phyloP scores from a whole-genome alignment of 2,329 filamentous ascomycete species.

The Venturia asperata region DNA sequence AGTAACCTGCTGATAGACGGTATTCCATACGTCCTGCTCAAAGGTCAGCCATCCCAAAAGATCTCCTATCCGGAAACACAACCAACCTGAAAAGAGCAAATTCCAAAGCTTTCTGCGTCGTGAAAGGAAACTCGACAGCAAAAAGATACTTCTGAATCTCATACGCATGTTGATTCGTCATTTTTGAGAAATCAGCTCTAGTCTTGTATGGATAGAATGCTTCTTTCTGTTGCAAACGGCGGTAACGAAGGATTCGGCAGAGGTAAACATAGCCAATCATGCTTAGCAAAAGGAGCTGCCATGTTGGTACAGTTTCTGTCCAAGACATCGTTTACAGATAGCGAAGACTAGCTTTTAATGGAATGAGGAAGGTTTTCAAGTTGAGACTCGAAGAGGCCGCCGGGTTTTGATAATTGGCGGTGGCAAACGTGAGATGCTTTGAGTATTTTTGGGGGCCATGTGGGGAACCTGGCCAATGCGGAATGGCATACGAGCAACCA shows the following conservation, averaged over 20 bases:
- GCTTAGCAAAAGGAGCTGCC: slow-evolving; percentile 11
- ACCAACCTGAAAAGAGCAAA: slow-evolving; percentile 51
- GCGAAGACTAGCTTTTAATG: not conserved
- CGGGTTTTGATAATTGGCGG: no score
- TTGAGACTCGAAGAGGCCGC: no score
- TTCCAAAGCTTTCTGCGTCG: slow-evolving; percentile 45
- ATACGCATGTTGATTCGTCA: slow-evolving; percentile 49
- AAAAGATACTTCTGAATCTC: slow-evolving; percentile 42
- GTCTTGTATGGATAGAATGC: slow-evolving; percentile 40
- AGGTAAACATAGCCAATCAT: slow-evolving; percentile 28
- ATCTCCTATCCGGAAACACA: not conserved
- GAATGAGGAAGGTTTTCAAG: not conserved
- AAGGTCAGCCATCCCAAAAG: not conserved
- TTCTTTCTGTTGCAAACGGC: slow-evolving; percentile 35
- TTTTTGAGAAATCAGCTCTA: slow-evolving; percentile 41
- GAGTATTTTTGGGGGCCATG: not conserved
- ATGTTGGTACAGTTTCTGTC: slow-evolving; percentile 1
- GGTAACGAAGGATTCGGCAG: slow-evolving; percentile 33
- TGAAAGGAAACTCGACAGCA: slow-evolving; percentile 50
- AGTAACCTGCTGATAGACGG: slow-evolving; percentile 32
- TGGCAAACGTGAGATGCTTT: not conserved
- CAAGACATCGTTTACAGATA: not conserved
- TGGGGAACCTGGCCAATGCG: not conserved
- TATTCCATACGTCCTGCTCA: slow-evolving; percentile 30
- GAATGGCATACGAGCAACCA: no score